A percentile compares a stretch with the other conserved stretches of the same genome.
Conservation (phyloP, 2,329 filamentous ascomycete genomes). For the Dothideomycetes sp. region DNA sequence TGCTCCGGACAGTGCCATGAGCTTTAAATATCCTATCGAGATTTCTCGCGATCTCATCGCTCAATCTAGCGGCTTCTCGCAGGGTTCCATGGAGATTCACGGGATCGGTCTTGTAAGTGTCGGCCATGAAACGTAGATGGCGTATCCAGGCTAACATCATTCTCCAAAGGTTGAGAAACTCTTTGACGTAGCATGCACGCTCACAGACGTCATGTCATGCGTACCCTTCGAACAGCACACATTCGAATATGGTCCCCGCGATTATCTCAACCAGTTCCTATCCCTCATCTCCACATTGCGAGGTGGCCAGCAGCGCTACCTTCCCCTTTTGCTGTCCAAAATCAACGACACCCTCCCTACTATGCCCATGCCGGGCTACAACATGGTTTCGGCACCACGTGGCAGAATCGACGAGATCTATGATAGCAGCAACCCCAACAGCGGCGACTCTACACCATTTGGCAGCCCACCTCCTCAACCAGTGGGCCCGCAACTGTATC, state of each 20-base stretch:
- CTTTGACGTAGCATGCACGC: constrained; percentile 61
- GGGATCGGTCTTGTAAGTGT: constrained; percentile 60
- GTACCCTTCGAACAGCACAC: constrained; percentile 42
- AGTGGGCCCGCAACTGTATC: constrained; percentile 2
- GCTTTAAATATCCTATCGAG: constrained; percentile 49
- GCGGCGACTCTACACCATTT: constrained; percentile 13
- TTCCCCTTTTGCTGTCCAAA: constrained; percentile 67
- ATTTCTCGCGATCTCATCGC: constrained; percentile 49
- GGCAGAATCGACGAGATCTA: constrained; percentile 18
- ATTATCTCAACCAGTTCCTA: constrained; percentile 60
- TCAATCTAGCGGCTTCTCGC: constrained; percentile 61
- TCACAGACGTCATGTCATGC: constrained; percentile 61
- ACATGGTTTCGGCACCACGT: constrained; percentile 15
- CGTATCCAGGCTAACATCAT: not conserved
- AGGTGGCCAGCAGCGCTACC: constrained; percentile 64
- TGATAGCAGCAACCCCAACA: constrained; percentile 19
- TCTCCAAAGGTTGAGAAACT: constrained; percentile 59
- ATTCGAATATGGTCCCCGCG: constrained; percentile 58
- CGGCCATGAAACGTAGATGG: too few relatives aligned
- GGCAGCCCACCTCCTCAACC: constrained; percentile 7
- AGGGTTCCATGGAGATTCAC: constrained; percentile 62
- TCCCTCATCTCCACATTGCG: constrained; percentile 58
- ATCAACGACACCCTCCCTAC: constrained; percentile 46
- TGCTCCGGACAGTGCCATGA: constrained; percentile 48
- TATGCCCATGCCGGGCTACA: constrained; percentile 15